phyloP scores from a whole-genome alignment of 352 stramenopile species.

The Phytophthora syringae region DNA sequence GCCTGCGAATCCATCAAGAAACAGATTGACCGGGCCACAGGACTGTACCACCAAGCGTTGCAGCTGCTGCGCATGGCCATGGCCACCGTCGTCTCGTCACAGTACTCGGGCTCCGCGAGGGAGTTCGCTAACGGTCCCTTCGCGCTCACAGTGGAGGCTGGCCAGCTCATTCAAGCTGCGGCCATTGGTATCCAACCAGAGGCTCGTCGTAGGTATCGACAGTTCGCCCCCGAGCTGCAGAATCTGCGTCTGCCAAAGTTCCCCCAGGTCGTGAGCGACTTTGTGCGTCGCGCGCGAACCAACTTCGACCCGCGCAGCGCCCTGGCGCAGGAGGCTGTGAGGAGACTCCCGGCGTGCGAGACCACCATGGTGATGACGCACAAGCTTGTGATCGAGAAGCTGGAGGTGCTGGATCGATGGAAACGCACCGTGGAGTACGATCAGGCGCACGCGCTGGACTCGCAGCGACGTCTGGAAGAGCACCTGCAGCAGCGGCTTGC shows the following conservation, averaged over 20 bases:
- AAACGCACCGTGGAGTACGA: constrained; percentile 61
- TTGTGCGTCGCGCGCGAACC: constrained; percentile 63
- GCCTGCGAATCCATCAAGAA: constrained; percentile 74
- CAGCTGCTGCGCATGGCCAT: constrained; percentile 73
- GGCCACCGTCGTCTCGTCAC: constrained; percentile 63
- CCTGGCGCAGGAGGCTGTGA: constrained; percentile 59
- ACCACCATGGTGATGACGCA: constrained; percentile 79
- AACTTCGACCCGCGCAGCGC: constrained; percentile 68
- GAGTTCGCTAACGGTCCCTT: constrained; percentile 78
- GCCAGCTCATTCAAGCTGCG: constrained; percentile 68
- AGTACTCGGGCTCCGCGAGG: constrained; percentile 68
- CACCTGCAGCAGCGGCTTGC: constrained; percentile 74
- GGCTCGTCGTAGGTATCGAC: constrained; percentile 64
- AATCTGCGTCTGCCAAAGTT: constrained; percentile 69
- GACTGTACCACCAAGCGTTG: constrained; percentile 70
- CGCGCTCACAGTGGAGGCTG: constrained; percentile 69
- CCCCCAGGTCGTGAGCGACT: constrained; percentile 64
- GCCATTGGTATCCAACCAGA: constrained; percentile 75
- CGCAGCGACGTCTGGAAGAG: constrained; percentile 57
- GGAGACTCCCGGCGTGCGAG: constrained; percentile 70
- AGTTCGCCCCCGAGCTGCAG: constrained; percentile 55
- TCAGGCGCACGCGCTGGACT: constrained; percentile 49
- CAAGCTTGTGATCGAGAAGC: constrained; percentile 77
- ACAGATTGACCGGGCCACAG: constrained; percentile 63
- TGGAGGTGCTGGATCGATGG: constrained; percentile 76